Evolutionary conservation across 805 yeast species (phyloP).

Genomic region (Candida broadrunensis): DNA sequence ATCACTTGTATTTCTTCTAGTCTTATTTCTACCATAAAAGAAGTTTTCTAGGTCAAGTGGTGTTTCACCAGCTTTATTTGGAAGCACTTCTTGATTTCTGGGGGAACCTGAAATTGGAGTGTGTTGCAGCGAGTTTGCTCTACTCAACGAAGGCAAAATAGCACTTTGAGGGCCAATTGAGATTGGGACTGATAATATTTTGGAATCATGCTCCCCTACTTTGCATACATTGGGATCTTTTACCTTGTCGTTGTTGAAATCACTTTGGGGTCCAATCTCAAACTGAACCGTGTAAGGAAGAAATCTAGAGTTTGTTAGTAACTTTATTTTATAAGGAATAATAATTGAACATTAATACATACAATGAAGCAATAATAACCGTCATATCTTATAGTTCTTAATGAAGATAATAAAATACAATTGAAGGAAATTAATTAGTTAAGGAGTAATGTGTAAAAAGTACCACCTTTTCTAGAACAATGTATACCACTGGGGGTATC

Average conservation of each 20-base stretch:
- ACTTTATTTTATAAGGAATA: background rate
- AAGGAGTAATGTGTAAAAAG: no score
- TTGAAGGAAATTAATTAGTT: no score
- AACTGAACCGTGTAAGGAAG: conserved; percentile 76
- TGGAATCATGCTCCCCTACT: conserved; percentile 2
- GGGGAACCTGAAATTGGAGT: conserved; percentile 5
- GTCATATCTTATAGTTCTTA: conserved; percentile 56
- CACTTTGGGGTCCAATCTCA: conserved; percentile 20
- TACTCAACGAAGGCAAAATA: conserved; percentile 35
- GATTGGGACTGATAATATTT: conserved; percentile 3
- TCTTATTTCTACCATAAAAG: conserved; percentile 8
- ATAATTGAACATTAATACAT: conserved; percentile 25
- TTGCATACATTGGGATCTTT: background rate
- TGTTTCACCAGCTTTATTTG: conserved; percentile 12
- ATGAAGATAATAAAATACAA: no score
- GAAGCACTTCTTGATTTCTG: background rate
- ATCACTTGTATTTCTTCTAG: conserved; percentile 1
- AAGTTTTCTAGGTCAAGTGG: conserved; percentile 56
- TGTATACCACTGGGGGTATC: no score
- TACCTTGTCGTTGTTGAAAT: conserved; percentile 1
- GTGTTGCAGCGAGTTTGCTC: conserved; percentile 25
- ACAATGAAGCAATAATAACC: conserved; percentile 66
- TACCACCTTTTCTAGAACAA: no score
- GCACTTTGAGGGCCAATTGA: conserved; percentile 16
- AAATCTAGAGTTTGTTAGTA: conserved; percentile 41